phyloP scores from a whole-genome alignment of 495 filamentous ascomycete genomes.

The Aspergillus ostianus region DNA sequence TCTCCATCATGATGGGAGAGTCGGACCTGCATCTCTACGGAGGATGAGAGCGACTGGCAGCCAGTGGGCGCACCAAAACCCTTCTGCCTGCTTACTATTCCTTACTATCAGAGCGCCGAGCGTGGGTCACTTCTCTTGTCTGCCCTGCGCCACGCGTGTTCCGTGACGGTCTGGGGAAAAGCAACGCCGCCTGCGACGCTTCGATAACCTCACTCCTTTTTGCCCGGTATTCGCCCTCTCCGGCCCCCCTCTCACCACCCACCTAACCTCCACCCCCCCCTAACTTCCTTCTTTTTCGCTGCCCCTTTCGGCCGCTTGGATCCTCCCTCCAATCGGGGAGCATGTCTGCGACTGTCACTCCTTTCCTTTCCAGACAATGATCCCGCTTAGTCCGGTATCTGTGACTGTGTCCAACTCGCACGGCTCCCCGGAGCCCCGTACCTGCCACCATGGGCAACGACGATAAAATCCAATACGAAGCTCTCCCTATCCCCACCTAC shows the following conservation, averaged over 20 bases:
- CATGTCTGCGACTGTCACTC: conserved; percentile 35
- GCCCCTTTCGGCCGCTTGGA: neutral
- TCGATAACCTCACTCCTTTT: conserved; percentile 9
- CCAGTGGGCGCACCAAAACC: conserved; percentile 1
- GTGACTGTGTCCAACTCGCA: conserved; percentile 30
- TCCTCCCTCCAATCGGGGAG: conserved; percentile 22
- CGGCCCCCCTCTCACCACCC: conserved; percentile 1
- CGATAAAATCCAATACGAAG: conserved; percentile 61
- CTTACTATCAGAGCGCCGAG: conserved; percentile 6
- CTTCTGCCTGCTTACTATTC: conserved; percentile 9
- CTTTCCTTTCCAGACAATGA: conserved; percentile 46
- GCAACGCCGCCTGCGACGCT: conserved; percentile 2
- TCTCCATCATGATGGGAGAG: neutral
- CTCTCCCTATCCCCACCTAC: conserved; percentile 87
- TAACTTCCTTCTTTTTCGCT: conserved; percentile 11
- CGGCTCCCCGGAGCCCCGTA: conserved; percentile 35
- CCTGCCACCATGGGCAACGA: conserved; percentile 54
- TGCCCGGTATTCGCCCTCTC: neutral
- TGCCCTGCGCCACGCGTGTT: conserved; percentile 10
- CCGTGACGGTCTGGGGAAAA: conserved; percentile 12
- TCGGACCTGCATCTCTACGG: neutral
- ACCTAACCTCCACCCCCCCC: conserved; percentile 3
- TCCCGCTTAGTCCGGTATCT: conserved; percentile 32
- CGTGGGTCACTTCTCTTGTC: conserved; percentile 5
- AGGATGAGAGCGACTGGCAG: neutral